Evolutionary conservation across 352 stramenopile genomes (phyloP).

Genomic region (Pythium brachiatum): DNA sequence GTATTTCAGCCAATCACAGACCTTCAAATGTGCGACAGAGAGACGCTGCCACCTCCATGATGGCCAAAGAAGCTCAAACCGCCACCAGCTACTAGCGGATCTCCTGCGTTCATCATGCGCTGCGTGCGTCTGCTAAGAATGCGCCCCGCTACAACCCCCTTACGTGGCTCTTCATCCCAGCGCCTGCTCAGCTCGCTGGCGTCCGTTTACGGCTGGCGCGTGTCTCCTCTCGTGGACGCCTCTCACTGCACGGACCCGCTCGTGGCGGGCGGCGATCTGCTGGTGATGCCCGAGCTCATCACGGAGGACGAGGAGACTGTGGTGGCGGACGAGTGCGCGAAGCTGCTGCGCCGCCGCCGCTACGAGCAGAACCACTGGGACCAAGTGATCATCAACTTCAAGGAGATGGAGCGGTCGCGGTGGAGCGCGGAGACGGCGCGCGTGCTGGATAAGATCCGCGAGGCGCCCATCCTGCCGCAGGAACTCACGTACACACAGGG

Average conservation of each 20-base stretch:
- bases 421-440: conserved; percentile 68
- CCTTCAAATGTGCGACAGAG: neutral
- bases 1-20: conserved; percentile 5
- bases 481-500: conserved; percentile 67
- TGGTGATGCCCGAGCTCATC: conserved; percentile 66
- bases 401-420: conserved; percentile 84
- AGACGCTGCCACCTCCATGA: neutral
- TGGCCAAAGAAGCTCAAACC: too few species aligned
- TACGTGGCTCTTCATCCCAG: neutral
- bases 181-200: conserved; percentile 22
- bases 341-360: conserved; percentile 61
- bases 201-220: conserved; percentile 17
- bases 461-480: conserved; percentile 52
- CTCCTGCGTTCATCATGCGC: neutral
- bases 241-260: conserved; percentile 54
- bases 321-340: conserved; percentile 66
- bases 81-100: too few species aligned
- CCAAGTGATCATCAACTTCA: conserved; percentile 85
- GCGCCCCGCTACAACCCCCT: too few species aligned
- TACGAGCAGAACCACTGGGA: conserved; percentile 86
- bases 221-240: conserved; percentile 40
- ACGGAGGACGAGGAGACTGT: conserved; percentile 70
- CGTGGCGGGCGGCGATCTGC: conserved; percentile 57
- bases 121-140: neutral
- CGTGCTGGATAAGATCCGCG: conserved; percentile 69